phyloP scores from a whole-genome alignment of 352 stramenopile genomes.

The Pythium pyrilobum region DNA sequence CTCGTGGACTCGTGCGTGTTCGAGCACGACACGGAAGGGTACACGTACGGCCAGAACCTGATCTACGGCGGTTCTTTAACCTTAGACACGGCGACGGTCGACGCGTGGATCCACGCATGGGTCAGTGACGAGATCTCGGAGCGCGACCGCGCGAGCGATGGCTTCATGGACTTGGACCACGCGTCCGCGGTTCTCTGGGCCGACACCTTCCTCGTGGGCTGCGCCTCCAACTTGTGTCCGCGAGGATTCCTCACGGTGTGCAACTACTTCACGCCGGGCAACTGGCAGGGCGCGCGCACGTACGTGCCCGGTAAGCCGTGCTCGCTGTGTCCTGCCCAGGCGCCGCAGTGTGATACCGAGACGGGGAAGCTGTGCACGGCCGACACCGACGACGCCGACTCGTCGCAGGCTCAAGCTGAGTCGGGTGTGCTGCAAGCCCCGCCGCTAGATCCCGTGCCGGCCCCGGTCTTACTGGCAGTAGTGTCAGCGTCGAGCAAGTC shows the following conservation, averaged over 20 bases:
- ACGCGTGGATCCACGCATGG: conserved; percentile 30
- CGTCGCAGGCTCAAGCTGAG: too few relatives aligned
- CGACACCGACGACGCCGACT: too few relatives aligned
- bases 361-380: conserved; percentile 27
- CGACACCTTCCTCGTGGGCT: conserved; percentile 31
- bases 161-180: conserved; percentile 33
- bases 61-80: conserved; percentile 25
- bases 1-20: conserved; percentile 35
- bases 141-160: conserved; percentile 20
- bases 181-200: conserved; percentile 35
- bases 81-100: conserved; percentile 21
- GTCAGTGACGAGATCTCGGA: conserved; percentile 28
- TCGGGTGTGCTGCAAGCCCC: too few relatives aligned
- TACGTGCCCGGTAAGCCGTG: conserved; percentile 29
- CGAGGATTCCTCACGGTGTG: conserved; percentile 32
- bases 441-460: too few relatives aligned
- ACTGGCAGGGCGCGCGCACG: conserved; percentile 27
- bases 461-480: too few relatives aligned
- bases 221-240: conserved; percentile 28
- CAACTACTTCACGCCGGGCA: conserved; percentile 34
- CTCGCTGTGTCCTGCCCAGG: conserved; percentile 27
- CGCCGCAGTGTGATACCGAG: conserved; percentile 23
- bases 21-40: conserved; percentile 32
- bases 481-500: too few relatives aligned
- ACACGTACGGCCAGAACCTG: conserved; percentile 35